Conservation (phyloP, 2,329 filamentous ascomycete species). For the Colletotrichum sp. region DNA sequence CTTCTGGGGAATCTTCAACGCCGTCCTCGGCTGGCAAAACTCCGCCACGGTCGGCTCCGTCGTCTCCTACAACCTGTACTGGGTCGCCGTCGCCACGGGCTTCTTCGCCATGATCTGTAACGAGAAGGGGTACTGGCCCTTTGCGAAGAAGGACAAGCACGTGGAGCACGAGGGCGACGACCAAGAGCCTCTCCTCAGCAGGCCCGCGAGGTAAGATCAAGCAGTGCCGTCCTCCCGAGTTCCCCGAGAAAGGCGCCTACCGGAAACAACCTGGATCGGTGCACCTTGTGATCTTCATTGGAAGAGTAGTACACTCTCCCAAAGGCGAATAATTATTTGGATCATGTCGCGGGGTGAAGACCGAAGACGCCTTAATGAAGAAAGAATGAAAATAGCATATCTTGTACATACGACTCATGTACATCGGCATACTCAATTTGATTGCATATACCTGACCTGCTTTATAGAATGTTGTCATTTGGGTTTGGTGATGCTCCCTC, state of each 20-base stretch:
- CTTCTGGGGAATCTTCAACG: slow-evolving; percentile 77
- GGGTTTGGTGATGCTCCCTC: not conserved
- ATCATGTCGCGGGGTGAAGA: not conserved
- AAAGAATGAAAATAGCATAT: not conserved
- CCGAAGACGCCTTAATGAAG: slow-evolving; percentile 1
- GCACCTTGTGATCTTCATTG: not conserved
- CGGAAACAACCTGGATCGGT: not conserved
- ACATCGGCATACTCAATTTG: not conserved
- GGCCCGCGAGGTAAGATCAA: slow-evolving; percentile 21
- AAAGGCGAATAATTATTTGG: not conserved
- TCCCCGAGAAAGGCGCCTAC: not conserved
- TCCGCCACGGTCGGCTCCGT: slow-evolving; percentile 24
- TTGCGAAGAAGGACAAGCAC: not conserved
- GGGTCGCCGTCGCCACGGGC: slow-evolving; percentile 21
- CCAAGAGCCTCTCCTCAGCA: slow-evolving; percentile 22
- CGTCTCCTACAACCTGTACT: slow-evolving; percentile 24
- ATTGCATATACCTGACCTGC: not conserved
- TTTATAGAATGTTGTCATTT: slow-evolving; percentile 6
- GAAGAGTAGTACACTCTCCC: not conserved
- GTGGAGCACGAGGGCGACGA: slow-evolving; percentile 5
- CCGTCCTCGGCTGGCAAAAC: slow-evolving; percentile 66
- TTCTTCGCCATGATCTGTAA: slow-evolving; percentile 21
- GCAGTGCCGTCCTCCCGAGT: not conserved
- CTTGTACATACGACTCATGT: slow-evolving; percentile 6
- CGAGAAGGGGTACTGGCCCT: slow-evolving; percentile 20